phyloP scores from a whole-genome alignment of 352 stramenopile genomes.

The Elongisporangium anandrum region DNA sequence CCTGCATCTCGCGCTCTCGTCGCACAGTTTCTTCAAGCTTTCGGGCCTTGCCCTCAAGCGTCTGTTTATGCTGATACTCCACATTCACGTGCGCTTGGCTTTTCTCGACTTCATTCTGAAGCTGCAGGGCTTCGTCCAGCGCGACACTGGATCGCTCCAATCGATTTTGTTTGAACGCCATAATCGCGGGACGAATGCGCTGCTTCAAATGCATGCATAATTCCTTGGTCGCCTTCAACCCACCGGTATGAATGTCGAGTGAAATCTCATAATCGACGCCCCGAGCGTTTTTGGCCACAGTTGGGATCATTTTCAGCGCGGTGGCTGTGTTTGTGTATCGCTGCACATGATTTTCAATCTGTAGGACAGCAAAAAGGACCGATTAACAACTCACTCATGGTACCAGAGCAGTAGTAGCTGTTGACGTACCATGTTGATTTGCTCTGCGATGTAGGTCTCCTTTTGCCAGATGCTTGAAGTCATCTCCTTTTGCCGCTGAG shows the following conservation, averaged over 20 bases:
- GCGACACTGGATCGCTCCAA: constrained; percentile 46
- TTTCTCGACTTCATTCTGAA: constrained; percentile 51
- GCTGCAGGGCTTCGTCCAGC: constrained; percentile 48
- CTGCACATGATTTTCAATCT: constrained; percentile 64
- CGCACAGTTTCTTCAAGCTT: constrained; percentile 56
- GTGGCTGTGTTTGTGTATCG: constrained; percentile 79
- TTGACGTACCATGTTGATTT: constrained; percentile 55
- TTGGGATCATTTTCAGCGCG: constrained; percentile 84
- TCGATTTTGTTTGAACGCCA: constrained; percentile 63
- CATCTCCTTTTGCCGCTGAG: constrained; percentile 53
- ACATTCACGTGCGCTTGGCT: constrained; percentile 44
- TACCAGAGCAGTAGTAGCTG: no score
- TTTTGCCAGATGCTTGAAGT: constrained; percentile 54
- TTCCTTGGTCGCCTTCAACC: constrained; percentile 46
- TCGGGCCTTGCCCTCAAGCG: constrained; percentile 30
- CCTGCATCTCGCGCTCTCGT: constrained; percentile 44
- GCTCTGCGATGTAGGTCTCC: constrained; percentile 60
- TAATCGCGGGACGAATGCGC: constrained; percentile 44
- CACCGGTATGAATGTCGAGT: constrained; percentile 56
- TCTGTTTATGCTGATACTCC: constrained; percentile 52
- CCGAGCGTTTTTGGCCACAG: constrained; percentile 76
- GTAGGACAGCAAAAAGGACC: no score
- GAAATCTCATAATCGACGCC: constrained; percentile 73
- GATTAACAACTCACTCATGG: no score
- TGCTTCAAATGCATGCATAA: constrained; percentile 65